Conservation (phyloP, 345 rosid genomes). For the Eucalyptus brandiana region DNA sequence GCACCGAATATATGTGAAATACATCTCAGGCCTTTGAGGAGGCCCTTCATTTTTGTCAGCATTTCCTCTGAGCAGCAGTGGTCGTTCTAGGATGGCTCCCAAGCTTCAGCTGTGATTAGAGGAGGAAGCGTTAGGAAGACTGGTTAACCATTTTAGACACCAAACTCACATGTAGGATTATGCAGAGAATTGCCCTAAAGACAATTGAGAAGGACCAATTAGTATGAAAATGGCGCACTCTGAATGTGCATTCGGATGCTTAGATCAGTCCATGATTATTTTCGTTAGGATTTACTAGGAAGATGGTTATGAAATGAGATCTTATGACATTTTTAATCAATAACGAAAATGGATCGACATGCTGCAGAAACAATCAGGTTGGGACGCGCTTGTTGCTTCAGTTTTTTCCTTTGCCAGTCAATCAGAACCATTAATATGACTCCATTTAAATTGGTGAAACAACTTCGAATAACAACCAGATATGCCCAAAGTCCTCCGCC, state of each 20-base stretch:
- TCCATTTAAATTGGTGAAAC: neutral
- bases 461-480: neutral
- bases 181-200: neutral
- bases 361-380: neutral
- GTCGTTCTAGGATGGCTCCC: neutral
- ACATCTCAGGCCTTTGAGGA: conserved; percentile 38
- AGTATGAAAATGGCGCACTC: neutral
- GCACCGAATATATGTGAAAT: conserved; percentile 40
- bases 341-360: no score
- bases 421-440: neutral
- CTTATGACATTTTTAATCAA: neutral
- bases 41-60: conserved; percentile 25
- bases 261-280: neutral
- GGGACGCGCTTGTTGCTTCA: neutral
- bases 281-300: neutral
- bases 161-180: neutral
- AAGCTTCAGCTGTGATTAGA: neutral
- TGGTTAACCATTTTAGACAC: neutral
- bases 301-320: neutral
- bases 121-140: neutral
- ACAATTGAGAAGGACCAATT: neutral
- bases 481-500: neutral
- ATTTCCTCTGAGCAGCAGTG: neutral
- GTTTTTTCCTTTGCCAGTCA: neutral
- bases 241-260: neutral